phyloP scores from a whole-genome alignment of 768 basidiomycete species.

The Tricholoma sp. region DNA sequence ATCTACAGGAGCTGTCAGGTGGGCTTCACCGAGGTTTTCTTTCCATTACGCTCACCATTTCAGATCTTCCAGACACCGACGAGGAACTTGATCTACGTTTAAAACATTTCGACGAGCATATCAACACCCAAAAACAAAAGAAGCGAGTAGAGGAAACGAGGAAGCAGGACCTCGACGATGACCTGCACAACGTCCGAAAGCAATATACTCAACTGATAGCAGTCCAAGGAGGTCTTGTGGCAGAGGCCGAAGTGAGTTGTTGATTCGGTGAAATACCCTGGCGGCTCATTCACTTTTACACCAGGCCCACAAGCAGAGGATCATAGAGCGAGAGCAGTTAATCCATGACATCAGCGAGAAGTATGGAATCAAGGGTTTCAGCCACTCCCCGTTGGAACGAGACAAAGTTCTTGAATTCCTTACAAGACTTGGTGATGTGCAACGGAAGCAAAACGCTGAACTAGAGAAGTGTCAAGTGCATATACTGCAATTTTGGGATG shows the following conservation, averaged over 20 bases:
- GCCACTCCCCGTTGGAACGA: conserved; percentile 62
- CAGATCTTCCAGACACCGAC: conserved; percentile 52
- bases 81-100: conserved; percentile 60
- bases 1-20: conserved; percentile 66
- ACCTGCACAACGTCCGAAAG: conserved; percentile 41
- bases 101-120: conserved; percentile 55
- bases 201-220: conserved; percentile 53
- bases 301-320: conserved; percentile 70
- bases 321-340: conserved; percentile 65
- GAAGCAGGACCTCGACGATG: conserved; percentile 60
- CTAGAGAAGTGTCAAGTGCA: conserved; percentile 66
- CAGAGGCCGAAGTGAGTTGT: conserved; percentile 61
- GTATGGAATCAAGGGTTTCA: conserved; percentile 71
- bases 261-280: background rate
- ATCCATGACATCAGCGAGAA: conserved; percentile 67
- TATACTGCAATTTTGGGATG: background rate
- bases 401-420: conserved; percentile 73
- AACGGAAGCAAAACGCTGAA: conserved; percentile 55
- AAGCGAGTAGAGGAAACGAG: conserved; percentile 42
- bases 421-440: conserved; percentile 56
- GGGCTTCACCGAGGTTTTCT: conserved; percentile 7
- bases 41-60: background rate
- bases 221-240: conserved; percentile 63
- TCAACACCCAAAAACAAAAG: conserved; percentile 45
- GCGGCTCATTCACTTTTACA: background rate